These are phyloP conservation scores for Pelagophyceae sp. DNA, from an alignment of 352 stramenopile genomes.

Conservation along the genomic window DNA sequence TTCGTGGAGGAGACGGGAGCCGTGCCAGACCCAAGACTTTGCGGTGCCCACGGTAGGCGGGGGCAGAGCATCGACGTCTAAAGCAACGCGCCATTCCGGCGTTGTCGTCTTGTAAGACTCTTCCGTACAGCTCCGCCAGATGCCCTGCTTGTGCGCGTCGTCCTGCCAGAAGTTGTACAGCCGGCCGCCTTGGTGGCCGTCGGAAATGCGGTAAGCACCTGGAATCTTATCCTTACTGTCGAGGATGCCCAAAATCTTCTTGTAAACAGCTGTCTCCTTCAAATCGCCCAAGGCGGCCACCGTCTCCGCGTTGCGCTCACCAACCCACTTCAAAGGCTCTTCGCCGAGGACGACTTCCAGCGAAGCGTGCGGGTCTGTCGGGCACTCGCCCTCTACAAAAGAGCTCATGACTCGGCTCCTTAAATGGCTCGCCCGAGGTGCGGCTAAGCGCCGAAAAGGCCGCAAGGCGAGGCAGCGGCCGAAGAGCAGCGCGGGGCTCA, in stretches of 20 bases:
- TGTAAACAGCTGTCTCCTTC: constrained; percentile 1
- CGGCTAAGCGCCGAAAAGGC: no score
- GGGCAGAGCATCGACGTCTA: constrained; percentile 28
- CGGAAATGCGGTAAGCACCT: constrained; percentile 22
- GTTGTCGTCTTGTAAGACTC: constrained; percentile 20
- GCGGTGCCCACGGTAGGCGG: neutral
- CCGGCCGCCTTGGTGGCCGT: neutral
- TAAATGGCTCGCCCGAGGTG: no score
- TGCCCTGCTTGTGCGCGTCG: constrained; percentile 27
- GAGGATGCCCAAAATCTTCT: constrained; percentile 21
- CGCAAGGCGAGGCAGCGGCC: no score
- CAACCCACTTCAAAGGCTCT: constrained; percentile 24
- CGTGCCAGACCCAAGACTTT: constrained; percentile 31
- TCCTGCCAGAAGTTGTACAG: constrained; percentile 37
- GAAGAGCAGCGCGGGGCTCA: no score
- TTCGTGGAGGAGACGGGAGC: constrained; percentile 16
- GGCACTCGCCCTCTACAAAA: neutral
- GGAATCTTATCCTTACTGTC: constrained; percentile 35
- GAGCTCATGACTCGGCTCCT: no score
- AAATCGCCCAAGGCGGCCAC: neutral
- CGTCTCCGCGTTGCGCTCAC: constrained; percentile 15
- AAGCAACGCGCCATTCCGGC: constrained; percentile 24
- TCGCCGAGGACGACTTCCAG: constrained; percentile 27
- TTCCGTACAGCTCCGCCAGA: constrained; percentile 25
- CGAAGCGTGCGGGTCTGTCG: constrained; percentile 9